Base-by-base conservation (phyloP, 1,139 yeast species). In the Nakaseomyces delphensis region DNA sequence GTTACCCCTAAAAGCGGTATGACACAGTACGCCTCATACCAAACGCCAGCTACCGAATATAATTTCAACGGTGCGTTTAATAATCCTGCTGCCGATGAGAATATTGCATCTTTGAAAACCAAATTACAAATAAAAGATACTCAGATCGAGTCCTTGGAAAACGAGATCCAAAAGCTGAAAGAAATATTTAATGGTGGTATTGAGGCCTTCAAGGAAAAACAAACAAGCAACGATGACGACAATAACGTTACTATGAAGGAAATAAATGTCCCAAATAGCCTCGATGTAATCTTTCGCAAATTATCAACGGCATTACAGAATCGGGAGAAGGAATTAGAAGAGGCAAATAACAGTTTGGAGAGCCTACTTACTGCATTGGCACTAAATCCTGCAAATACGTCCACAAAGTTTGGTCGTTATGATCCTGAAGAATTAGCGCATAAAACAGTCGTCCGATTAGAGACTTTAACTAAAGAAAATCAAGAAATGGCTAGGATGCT, bases 401-500 rank as follows among this genome's bases (percentile, higher is more conserved):
- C 66, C 28, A 72, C 76, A 3, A 66, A 67, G 29, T 59, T 65
- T 44, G 83, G 83, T 1, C 68, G 79, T 43, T 78, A 73, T 54
- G 94, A 85, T 54, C 83, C 79, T 39, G 77, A 82, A 51, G 91
- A 84, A 50, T 64, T 85, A 41, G 79, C 91, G 7, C 95, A 86
- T 57, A 80, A 83, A 51, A 75, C 84, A 44, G 69, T 85, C 41
- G 70, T 74, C 40, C 78, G 85, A 49, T 57, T 87, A 48, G 74
- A 76, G 45, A 65, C 71, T 45, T 65, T 86, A 48, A 76, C 77
- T 19, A 71, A 70, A 38, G 96, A 87, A 58, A 87, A 87, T 57
- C 81, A 77, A 45, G 74, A 72, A 45, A 71, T 86, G 60, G 71
- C 83, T 48, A 74, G 76, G 52, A 76, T 83, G 78, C 61, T 83